phyloP scores from a whole-genome alignment of 1,139 yeast genomes.

The Zygoascus hellenicus region DNA sequence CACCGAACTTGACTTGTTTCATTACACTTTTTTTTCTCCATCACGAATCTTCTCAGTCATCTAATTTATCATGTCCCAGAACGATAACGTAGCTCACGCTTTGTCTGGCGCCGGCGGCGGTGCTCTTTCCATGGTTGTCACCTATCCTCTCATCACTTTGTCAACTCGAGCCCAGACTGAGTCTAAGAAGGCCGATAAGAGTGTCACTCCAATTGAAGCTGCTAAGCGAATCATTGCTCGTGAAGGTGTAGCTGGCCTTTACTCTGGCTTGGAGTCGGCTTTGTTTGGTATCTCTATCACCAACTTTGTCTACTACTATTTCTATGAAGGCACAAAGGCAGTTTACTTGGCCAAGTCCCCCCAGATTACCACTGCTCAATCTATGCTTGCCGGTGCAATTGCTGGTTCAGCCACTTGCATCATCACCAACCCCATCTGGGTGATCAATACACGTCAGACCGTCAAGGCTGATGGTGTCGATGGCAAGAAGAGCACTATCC shows the following conservation, averaged over 20 bases:
- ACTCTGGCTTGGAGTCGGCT: constrained; percentile 85
- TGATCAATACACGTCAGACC: constrained; percentile 84
- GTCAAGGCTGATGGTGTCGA: constrained; percentile 40
- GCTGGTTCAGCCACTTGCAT: constrained; percentile 86
- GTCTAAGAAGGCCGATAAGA: constrained; percentile 33
- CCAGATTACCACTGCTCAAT: constrained; percentile 52
- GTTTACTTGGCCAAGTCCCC: constrained; percentile 41
- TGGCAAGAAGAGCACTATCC: constrained; percentile 42
- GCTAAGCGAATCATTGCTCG: constrained; percentile 47
- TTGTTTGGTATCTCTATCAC: constrained; percentile 79
- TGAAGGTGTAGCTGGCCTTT: constrained; percentile 68
- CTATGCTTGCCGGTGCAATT: constrained; percentile 72
- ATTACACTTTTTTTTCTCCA: not conserved
- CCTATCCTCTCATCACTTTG: constrained; percentile 79
- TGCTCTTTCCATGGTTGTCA: constrained; percentile 74
- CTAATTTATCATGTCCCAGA: constrained; percentile 17
- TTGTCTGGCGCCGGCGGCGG: constrained; percentile 94
- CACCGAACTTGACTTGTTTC: not conserved
- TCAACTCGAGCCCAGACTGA: constrained; percentile 81
- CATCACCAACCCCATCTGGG: constrained; percentile 94
- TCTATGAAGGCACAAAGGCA: constrained; percentile 68
- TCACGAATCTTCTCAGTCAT: not conserved
- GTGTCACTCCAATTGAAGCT: constrained; percentile 33
- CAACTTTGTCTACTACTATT: constrained; percentile 85
- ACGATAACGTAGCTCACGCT: constrained; percentile 63